Percentiles rank a stretch among this genome's conserved stretches.
phyloP scores from a whole-genome alignment of 306 rosid genomes.

The Trifolium pratense region DNA sequence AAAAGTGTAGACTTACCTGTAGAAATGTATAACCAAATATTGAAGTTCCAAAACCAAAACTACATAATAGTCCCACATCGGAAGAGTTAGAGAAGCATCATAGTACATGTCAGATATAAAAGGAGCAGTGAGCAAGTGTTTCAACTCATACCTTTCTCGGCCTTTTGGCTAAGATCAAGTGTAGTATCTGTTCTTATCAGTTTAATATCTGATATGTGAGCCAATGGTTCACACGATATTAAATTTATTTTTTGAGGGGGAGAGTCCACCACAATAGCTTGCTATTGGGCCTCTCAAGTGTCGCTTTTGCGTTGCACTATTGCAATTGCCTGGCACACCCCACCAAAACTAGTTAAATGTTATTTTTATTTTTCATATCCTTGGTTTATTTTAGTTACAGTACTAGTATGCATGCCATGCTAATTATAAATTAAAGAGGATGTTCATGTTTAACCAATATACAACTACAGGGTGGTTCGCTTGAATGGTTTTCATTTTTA shows the following conservation, averaged over 20 bases:
- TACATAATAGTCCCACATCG: not conserved
- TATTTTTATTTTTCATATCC: too few relatives aligned
- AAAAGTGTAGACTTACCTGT: not conserved
- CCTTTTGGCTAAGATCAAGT: slow-evolving; percentile 20
- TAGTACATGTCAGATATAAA: not conserved
- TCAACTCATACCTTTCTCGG: slow-evolving; percentile 2
- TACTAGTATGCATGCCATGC: too few relatives aligned
- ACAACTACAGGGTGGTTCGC: too few relatives aligned
- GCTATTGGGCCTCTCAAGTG: not conserved
- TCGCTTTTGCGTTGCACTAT: not conserved
- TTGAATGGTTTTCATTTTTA: too few relatives aligned
- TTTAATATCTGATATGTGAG: not conserved
- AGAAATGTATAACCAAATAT: not conserved
- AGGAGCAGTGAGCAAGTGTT: too few relatives aligned
- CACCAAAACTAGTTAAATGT: not conserved
- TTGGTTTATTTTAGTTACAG: too few relatives aligned
- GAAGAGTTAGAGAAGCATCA: not conserved
- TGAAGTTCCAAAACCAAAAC: not conserved
- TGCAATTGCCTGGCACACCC: not conserved
- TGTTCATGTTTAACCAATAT: too few relatives aligned
- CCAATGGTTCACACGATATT: not conserved
- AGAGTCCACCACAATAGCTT: not conserved
- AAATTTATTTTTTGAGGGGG: not conserved
- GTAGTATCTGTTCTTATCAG: slow-evolving; percentile 17
- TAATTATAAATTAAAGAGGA: too few relatives aligned